These are phyloP conservation scores for Aurantiochytrium sp. DNA, from an alignment of 108 stramenopile species.

Conservation along the genomic window DNA sequence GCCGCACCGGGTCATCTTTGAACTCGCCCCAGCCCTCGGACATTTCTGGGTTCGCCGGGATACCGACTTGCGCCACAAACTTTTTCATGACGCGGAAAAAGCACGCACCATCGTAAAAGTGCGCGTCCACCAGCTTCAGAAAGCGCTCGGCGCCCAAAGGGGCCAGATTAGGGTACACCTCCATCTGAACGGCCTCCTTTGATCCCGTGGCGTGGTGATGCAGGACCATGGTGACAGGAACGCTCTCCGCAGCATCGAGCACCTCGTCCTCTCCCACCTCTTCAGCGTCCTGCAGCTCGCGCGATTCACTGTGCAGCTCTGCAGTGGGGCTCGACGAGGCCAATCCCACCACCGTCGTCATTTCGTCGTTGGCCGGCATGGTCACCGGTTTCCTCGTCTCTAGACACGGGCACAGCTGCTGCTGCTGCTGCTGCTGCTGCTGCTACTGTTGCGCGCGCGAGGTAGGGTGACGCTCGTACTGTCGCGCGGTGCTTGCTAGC, in stretches of 20 bases:
- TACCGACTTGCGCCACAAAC: slow-evolving; percentile 14
- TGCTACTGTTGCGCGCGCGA: too few relatives aligned
- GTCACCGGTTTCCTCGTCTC: too few relatives aligned
- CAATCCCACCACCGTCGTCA: too few relatives aligned
- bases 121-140: not conserved
- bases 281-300: not conserved
- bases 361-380: too few relatives aligned
- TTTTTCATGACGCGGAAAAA: slow-evolving; percentile 26
- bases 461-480: too few relatives aligned
- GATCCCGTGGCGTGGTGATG: not conserved
- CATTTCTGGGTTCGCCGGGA: not conserved
- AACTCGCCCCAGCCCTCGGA: not conserved
- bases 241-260: not conserved
- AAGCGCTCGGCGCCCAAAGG: slow-evolving; percentile 20
- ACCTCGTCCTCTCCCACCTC: not conserved
- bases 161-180: not conserved
- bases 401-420: too few relatives aligned
- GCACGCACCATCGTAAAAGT: slow-evolving; percentile 25
- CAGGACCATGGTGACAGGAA: not conserved
- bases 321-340: too few relatives aligned
- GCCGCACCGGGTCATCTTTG: slow-evolving; percentile 7
- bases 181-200: not conserved
- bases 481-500: too few relatives aligned
- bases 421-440: too few relatives aligned
- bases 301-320: too few relatives aligned